Evolutionary conservation across 208 protist species (phyloP).

Genomic region (Trypanosoma brucei): DNA sequence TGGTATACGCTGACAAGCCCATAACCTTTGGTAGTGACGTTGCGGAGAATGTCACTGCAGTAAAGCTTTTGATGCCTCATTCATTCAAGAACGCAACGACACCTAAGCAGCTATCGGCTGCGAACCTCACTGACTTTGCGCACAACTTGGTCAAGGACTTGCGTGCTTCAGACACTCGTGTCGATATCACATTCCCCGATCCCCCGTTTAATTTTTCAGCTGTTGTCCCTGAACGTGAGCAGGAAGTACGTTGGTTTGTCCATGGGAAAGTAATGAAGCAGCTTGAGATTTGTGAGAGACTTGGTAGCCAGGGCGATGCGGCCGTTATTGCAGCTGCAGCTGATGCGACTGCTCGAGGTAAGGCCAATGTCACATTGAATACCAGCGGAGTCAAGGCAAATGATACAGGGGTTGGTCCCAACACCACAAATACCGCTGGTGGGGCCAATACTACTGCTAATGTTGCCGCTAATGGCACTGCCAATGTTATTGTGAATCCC

Average conservation of each 20-base stretch:
- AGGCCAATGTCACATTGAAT: too few relatives aligned
- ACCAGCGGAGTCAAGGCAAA: too few relatives aligned
- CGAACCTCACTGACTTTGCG: constrained; percentile 13
- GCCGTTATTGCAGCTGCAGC: neutral
- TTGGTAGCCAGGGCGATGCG: neutral
- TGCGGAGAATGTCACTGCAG: constrained; percentile 36
- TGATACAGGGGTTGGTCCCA: too few relatives aligned
- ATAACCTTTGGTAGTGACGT: constrained; percentile 13
- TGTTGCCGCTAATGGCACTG: too few relatives aligned
- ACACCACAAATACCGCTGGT: too few relatives aligned
- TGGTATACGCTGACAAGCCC: constrained; percentile 48
- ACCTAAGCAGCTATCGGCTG: constrained; percentile 15
- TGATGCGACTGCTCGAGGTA: neutral
- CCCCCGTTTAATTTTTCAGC: constrained; percentile 25
- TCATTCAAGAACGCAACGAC: constrained; percentile 47
- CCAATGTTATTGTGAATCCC: too few relatives aligned
- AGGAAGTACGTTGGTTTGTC: constrained; percentile 41
- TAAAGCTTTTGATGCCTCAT: constrained; percentile 68
- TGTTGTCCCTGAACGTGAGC: constrained; percentile 23
- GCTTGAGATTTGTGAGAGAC: constrained; percentile 19
- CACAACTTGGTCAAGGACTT: constrained; percentile 14
- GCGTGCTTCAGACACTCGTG: constrained; percentile 20
- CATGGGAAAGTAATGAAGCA: constrained; percentile 19
- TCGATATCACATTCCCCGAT: constrained; percentile 22
- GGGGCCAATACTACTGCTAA: too few relatives aligned